These are phyloP conservation scores for Fusarium heterosporum DNA, from an alignment of 2,329 filamentous ascomycete genomes.

Conservation along the genomic window DNA sequence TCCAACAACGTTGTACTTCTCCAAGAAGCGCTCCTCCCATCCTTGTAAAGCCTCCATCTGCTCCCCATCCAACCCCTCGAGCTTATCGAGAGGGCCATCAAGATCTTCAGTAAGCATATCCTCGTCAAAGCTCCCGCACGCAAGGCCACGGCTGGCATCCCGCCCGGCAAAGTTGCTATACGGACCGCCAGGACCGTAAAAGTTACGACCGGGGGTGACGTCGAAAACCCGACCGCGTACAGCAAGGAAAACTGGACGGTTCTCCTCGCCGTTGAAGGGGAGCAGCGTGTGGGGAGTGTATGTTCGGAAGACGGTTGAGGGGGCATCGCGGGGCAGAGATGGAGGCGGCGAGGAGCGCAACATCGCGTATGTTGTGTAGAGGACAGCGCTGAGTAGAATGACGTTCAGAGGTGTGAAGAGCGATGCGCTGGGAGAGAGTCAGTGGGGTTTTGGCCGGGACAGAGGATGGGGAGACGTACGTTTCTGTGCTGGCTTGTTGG, in stretches of 20 bases:
- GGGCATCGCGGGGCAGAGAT: slow-evolving; percentile 63
- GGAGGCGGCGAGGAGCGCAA: slow-evolving; percentile 62
- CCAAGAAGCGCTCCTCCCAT: slow-evolving; percentile 93
- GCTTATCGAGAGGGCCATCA: slow-evolving; percentile 81
- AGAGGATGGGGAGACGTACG: slow-evolving; percentile 42
- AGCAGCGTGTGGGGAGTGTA: slow-evolving; percentile 86
- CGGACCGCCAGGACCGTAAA: slow-evolving; percentile 94
- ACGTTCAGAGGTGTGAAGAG: slow-evolving; percentile 73
- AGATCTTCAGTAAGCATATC: slow-evolving; percentile 95
- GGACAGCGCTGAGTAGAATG: slow-evolving; percentile 66
- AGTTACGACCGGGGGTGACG: slow-evolving; percentile 86
- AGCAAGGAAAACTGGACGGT: slow-evolving; percentile 85
- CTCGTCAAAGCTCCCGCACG: slow-evolving; percentile 92
- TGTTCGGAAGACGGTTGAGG: slow-evolving; percentile 72
- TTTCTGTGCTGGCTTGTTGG: slow-evolving; percentile 63
- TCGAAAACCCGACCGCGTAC: slow-evolving; percentile 94
- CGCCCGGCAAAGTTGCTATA: slow-evolving; percentile 97
- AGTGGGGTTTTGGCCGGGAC: background rate
- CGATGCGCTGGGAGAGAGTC: slow-evolving; percentile 50
- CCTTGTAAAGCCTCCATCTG: slow-evolving; percentile 85
- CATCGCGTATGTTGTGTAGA: slow-evolving; percentile 69
- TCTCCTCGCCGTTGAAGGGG: slow-evolving; percentile 82
- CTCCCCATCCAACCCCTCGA: slow-evolving; percentile 77
- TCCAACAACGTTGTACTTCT: slow-evolving; percentile 97
- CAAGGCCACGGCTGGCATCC: slow-evolving; percentile 88